phyloP scores from a whole-genome alignment of 2,329 filamentous ascomycete species.

The Botrytis hyacinthi region DNA sequence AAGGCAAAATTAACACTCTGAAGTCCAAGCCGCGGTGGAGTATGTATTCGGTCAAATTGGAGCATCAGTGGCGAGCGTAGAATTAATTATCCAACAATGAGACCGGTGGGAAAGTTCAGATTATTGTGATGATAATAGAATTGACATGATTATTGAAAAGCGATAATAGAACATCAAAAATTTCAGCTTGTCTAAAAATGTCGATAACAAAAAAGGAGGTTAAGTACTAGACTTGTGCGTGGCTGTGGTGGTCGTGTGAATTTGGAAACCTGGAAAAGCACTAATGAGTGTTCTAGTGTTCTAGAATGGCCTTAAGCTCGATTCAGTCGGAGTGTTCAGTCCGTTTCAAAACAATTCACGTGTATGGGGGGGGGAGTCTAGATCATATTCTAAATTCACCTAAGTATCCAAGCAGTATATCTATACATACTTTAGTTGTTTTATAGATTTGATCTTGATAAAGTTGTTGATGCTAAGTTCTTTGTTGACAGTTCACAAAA shows the following conservation, averaged over 20 bases:
- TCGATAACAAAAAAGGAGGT: not conserved
- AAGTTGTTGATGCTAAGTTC: not conserved
- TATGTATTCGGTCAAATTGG: not conserved
- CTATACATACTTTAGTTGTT: not conserved
- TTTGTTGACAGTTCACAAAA: not conserved
- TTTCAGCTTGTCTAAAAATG: not conserved
- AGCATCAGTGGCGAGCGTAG: not conserved
- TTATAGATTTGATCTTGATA: not conserved
- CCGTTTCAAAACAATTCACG: not conserved
- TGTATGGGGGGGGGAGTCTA: not conserved
- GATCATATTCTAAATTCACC: not conserved
- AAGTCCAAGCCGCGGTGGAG: not conserved
- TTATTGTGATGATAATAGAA: not conserved
- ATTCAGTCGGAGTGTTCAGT: not conserved
- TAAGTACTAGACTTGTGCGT: not conserved
- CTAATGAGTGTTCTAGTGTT: slow-evolving; percentile 7
- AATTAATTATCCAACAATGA: not conserved
- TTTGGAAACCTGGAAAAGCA: not conserved
- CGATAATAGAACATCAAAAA: not conserved
- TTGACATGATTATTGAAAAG: not conserved
- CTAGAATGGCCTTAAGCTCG: not conserved
- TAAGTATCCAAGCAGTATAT: not conserved
- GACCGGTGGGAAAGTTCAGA: not conserved
- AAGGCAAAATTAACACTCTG: not conserved
- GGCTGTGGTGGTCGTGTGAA: not conserved